A percentile compares a stretch with the other conserved stretches of the same genome.
Evolutionary conservation across 208 protist genomes (phyloP).

Genomic region (Crithidia expoeki): DNA sequence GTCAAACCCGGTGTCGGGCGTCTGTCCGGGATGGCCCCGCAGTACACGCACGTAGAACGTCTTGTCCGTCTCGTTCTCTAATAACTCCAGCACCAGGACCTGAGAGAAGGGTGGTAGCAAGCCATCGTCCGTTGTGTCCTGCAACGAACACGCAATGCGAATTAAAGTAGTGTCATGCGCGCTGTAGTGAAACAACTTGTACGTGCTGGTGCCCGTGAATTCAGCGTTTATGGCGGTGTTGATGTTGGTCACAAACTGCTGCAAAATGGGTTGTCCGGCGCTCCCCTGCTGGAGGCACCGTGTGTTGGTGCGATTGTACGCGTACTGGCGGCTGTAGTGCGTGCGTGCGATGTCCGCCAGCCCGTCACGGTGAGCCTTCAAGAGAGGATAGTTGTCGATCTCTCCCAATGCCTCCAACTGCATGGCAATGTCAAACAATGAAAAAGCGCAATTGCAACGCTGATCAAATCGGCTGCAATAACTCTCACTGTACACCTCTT

Average conservation of each 20-base stretch:
- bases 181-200: constrained; percentile 64
- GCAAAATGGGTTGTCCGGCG: constrained; percentile 23
- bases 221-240: constrained; percentile 11
- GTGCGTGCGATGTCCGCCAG: constrained; percentile 8
- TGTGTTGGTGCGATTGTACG: constrained; percentile 26
- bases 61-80: constrained; percentile 34
- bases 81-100: constrained; percentile 55
- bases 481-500: constrained; percentile 23
- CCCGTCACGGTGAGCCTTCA: constrained; percentile 8
- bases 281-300: constrained; percentile 25
- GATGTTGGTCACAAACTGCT: constrained; percentile 47
- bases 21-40: constrained; percentile 50
- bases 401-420: constrained; percentile 13
- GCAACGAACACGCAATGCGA: constrained; percentile 41
- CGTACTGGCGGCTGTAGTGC: constrained; percentile 14
- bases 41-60: constrained; percentile 55
- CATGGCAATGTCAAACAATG: constrained; percentile 28
- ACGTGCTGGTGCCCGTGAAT: constrained; percentile 21
- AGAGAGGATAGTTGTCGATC: constrained; percentile 18
- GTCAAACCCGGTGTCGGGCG: constrained; percentile 29
- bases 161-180: constrained; percentile 53
- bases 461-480: constrained; percentile 19
- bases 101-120: constrained; percentile 60
- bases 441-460: constrained; percentile 20
- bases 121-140: constrained; percentile 32